phyloP scores from a whole-genome alignment of 106 monocot genomes.

The Alisma plantagoaquatica region DNA sequence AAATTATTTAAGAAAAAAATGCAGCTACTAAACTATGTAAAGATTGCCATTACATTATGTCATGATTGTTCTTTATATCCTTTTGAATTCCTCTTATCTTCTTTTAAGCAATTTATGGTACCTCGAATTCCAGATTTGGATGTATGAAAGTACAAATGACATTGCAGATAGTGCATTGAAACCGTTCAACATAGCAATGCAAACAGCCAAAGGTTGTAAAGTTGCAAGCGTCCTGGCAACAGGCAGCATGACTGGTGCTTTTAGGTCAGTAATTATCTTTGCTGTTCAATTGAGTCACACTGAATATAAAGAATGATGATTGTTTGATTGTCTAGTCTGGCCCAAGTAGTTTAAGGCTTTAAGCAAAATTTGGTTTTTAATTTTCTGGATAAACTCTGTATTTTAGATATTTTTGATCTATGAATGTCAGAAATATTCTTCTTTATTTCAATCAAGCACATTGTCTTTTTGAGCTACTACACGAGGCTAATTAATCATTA shows the following conservation, averaged over 20 bases:
- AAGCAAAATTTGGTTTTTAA: not conserved
- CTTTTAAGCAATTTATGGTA: too few relatives aligned
- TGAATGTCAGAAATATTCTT: not conserved
- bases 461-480: too few relatives aligned
- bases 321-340: not conserved
- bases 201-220: slow-evolving; percentile 48
- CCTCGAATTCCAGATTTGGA: slow-evolving; percentile 74
- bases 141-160: slow-evolving; percentile 18
- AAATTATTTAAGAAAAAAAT: too few relatives aligned
- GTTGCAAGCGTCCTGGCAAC: slow-evolving; percentile 24
- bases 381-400: not conserved
- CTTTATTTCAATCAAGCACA: too few relatives aligned
- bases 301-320: not conserved
- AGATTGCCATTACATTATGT: too few relatives aligned
- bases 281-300: too few relatives aligned
- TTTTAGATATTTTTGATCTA: not conserved
- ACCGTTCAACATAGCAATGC: slow-evolving; percentile 32
- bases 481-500: too few relatives aligned
- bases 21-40: too few relatives aligned
- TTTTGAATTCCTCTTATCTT: too few relatives aligned
- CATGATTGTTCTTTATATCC: too few relatives aligned
- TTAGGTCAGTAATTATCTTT: slow-evolving; percentile 35
- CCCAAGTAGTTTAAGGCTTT: not conserved
- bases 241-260: slow-evolving; percentile 30
- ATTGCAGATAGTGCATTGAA: slow-evolving; percentile 50